Conservation (phyloP, 495 filamentous ascomycete species). For the Elaphomyces granulatus region DNA sequence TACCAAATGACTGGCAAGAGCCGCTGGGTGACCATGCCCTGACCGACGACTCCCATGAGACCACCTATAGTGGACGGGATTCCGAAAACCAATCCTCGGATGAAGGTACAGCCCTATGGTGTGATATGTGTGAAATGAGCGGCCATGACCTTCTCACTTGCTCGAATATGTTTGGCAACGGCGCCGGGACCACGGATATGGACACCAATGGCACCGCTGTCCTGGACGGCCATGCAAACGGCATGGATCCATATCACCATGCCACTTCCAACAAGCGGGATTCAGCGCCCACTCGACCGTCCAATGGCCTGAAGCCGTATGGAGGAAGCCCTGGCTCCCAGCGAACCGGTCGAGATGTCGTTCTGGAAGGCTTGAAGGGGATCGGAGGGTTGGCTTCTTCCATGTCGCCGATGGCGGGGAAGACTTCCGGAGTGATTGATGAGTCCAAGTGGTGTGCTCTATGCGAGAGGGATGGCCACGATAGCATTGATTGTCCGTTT, state of each 20-base stretch:
- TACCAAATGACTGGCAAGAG: constrained; percentile 32
- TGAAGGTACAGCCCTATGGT: constrained; percentile 71
- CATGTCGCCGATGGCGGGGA: constrained; percentile 50
- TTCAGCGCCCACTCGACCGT: not conserved
- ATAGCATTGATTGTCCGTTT: constrained; percentile 89
- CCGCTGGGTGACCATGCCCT: constrained; percentile 15
- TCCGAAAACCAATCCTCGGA: constrained; percentile 58
- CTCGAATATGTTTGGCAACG: constrained; percentile 60
- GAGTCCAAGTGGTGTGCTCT: constrained; percentile 90
- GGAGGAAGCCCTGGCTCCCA: not conserved
- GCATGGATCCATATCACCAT: constrained; percentile 6
- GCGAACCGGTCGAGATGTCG: constrained; percentile 34
- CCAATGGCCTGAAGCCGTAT: not conserved
- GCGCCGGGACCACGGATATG: constrained; percentile 22
- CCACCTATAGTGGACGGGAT: constrained; percentile 38
- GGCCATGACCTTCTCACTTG: constrained; percentile 92
- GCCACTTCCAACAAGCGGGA: not conserved
- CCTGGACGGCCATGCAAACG: too few species aligned
- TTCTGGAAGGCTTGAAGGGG: constrained; percentile 51
- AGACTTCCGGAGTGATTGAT: constrained; percentile 65
- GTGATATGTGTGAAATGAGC: constrained; percentile 87
- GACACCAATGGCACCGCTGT: constrained; percentile 7
- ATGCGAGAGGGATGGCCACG: constrained; percentile 91
- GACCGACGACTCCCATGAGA: constrained; percentile 13
- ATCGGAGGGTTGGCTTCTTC: constrained; percentile 31